Conservation (phyloP, 208 protist genomes). For the Porcisia deanei region DNA sequence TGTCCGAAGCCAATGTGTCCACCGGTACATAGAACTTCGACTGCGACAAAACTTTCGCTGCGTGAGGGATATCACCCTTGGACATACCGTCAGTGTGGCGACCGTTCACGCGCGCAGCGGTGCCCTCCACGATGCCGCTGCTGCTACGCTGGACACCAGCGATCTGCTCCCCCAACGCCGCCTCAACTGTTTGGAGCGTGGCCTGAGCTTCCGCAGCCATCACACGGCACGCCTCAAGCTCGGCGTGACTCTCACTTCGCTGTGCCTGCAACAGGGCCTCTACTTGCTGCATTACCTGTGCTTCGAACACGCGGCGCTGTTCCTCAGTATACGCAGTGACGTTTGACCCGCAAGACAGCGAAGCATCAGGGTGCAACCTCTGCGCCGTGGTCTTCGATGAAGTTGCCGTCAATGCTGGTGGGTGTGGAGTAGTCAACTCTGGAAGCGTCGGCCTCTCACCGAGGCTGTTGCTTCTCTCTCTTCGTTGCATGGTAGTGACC, state of each 20-base stretch:
- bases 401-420: background rate
- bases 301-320: slow-evolving; percentile 28
- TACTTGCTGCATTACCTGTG: slow-evolving; percentile 25
- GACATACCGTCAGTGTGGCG: background rate
- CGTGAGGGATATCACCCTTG: too few relatives aligned
- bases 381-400: background rate
- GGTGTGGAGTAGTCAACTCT: background rate
- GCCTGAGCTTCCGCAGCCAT: slow-evolving; percentile 24
- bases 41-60: background rate
- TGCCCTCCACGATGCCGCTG: background rate
- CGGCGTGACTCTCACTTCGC: slow-evolving; percentile 20
- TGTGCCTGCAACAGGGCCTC: slow-evolving; percentile 28
- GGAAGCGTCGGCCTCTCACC: background rate
- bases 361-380: background rate
- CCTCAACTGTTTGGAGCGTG: slow-evolving; percentile 18
- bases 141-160: background rate
- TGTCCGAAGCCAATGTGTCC: slow-evolving; percentile 9
- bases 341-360: background rate
- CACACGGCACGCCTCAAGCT: slow-evolving; percentile 27
- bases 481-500: background rate
- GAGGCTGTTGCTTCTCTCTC: background rate
- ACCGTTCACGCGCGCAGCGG: background rate
- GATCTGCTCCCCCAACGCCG: slow-evolving; percentile 14
- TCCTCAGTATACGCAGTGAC: slow-evolving; percentile 10
- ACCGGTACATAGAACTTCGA: background rate